A percentile compares a stretch with the other conserved stretches of the same genome.
phyloP scores from a whole-genome alignment of 352 stramenopile species.

The Phytophthora melonis region DNA sequence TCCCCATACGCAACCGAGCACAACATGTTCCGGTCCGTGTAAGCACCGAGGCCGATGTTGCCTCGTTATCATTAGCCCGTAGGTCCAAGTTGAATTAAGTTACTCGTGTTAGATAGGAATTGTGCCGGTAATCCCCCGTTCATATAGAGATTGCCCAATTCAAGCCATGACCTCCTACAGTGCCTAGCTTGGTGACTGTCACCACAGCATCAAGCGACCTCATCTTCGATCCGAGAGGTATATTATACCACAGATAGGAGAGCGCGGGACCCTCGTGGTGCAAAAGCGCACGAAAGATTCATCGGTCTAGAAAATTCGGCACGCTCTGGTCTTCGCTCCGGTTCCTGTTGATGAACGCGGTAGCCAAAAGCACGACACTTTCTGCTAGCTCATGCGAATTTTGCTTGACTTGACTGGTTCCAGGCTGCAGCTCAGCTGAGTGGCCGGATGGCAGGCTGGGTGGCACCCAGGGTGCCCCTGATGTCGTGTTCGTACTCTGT shows the following conservation, averaged over 20 bases:
- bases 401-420: constrained; percentile 5
- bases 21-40: constrained; percentile 34
- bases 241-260: background rate
- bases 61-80: constrained; percentile 30
- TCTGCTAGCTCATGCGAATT: background rate
- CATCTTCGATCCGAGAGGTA: no score
- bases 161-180: background rate
- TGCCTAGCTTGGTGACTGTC: no score
- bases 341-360: background rate
- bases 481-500: constrained; percentile 6
- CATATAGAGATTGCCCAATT: constrained; percentile 25
- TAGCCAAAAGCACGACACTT: background rate
- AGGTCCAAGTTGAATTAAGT: constrained; percentile 44
- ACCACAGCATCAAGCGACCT: no score
- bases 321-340: background rate
- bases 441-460: background rate
- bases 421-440: constrained; percentile 14
- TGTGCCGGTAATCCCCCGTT: constrained; percentile 20
- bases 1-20: constrained; percentile 32
- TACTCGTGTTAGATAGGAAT: constrained; percentile 38
- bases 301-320: constrained; percentile 22
- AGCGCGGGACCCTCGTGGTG: background rate
- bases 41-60: constrained; percentile 12
- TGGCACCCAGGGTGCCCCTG: background rate
- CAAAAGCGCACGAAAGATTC: background rate